These are phyloP conservation scores for Mallotus nudiflorus DNA, from an alignment of 345 rosid genomes.

Conservation along the genomic window DNA sequence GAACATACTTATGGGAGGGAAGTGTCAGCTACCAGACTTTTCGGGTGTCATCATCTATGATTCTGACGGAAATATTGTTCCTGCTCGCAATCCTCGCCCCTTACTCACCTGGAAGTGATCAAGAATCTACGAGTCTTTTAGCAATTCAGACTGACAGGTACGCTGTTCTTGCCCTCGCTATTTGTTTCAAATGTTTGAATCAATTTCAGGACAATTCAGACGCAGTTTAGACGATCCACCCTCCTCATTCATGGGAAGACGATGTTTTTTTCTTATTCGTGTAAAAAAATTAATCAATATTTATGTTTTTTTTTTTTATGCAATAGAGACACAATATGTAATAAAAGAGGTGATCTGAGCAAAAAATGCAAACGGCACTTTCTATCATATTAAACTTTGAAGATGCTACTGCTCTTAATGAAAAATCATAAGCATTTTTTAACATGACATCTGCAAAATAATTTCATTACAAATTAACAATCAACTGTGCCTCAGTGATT, in stretches of 20 bases:
- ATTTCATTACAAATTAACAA: conserved; percentile 2
- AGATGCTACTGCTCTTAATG: not conserved
- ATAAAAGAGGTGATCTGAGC: not conserved
- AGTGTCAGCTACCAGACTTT: conserved; percentile 85
- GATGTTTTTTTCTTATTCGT: not conserved
- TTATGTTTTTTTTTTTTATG: not conserved
- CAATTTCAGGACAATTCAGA: no score
- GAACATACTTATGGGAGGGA: conserved; percentile 91
- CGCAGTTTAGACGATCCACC: no score
- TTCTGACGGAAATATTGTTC: conserved; percentile 59
- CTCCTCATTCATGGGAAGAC: no score
- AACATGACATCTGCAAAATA: no score
- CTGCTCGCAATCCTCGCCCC: conserved; percentile 48
- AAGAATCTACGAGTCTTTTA: not conserved
- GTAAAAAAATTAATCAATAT: not conserved
- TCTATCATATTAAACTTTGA: not conserved
- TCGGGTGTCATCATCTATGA: conserved; percentile 85
- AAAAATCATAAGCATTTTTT: not conserved
- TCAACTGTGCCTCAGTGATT: conserved; percentile 40
- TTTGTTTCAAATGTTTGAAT: no score
- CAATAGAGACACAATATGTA: not conserved
- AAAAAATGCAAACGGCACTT: not conserved
- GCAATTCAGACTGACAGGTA: not conserved
- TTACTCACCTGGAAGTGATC: conserved; percentile 70
- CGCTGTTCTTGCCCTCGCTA: no score